Base-by-base conservation (phyloP, 371 early-diverging fungal genomes). In the Massospora cicadina region DNA sequence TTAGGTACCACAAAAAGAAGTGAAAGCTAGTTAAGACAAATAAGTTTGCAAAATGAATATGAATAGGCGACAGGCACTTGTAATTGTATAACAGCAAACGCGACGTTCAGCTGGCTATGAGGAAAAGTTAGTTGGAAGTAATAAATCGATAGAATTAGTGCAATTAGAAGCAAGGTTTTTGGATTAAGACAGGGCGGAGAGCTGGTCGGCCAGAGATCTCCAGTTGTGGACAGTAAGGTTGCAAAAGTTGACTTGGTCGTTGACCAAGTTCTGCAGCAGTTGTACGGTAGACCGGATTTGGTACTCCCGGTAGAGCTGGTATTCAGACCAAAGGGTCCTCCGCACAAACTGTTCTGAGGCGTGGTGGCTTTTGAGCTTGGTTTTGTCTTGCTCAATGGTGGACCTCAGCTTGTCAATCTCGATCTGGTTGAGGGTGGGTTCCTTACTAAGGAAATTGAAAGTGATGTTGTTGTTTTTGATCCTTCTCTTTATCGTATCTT, bases 191-290 rank as follows among this genome's bases (percentile, higher is more conserved):
- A 57, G 26, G 26, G 23, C 12, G 12, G 58, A 57, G 7, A 57
- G 58, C 26, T 57, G 58, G n/a, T 57, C 58, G 26, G 28, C 28
- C 58, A 57, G 28, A 25, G 58, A 3, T 26, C 28, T 57, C 58
- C 58, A 57, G 58, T 57, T 57, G 28, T 57, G 58, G 12, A 57
- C 58, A 23, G 58, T 25, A 12, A 57, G 28, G 28, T 57, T 57
- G 28, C 58, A 57, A 25, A 7, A 25, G 23, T 57, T 57, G 28
- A 57, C 26, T 27, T 57, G 58, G 28, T 57, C 58, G n/a, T 57
- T 57, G 7, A 57, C 58, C n/a, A 57, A 57, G 26, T 57, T n/a
- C n/a, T 57, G 58, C 26, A 57, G 13, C 3, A 57, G 23, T n/a
- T 57, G 58, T n/a, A 27, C 58, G 13, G 58, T 57, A 26, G 28